A percentile compares a stretch with the other conserved stretches of the same genome.
Conservation (phyloP, 2,329 filamentous ascomycete species). For the Cordyceps tenuipes region DNA sequence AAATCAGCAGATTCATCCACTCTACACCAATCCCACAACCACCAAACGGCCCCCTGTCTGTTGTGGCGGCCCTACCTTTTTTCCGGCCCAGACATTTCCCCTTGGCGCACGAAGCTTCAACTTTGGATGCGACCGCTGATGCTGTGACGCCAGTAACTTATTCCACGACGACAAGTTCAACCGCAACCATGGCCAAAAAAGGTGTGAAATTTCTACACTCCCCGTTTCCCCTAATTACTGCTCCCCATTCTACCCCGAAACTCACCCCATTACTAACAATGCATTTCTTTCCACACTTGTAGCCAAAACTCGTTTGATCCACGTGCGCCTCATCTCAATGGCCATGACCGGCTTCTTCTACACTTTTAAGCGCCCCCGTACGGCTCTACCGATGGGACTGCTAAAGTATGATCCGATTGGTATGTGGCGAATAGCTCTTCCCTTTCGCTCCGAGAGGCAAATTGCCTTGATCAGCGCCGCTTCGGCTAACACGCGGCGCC, state of each 20-base stretch:
- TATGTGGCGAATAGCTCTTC: conserved; percentile 32
- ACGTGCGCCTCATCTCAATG: conserved; percentile 95
- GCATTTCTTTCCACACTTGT: conserved; percentile 6
- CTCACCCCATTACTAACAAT: background rate
- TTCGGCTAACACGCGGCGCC: conserved; percentile 1
- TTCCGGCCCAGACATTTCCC: conserved; percentile 3
- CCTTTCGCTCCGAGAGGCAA: background rate
- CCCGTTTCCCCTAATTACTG: background rate
- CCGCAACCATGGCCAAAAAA: conserved; percentile 29
- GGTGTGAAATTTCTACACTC: conserved; percentile 15
- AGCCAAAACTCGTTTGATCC: conserved; percentile 85
- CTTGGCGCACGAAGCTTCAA: background rate
- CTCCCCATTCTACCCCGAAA: background rate
- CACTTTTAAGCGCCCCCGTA: conserved; percentile 75
- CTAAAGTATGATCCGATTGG: conserved; percentile 97
- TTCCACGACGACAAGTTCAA: background rate
- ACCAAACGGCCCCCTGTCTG: background rate
- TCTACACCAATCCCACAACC: background rate
- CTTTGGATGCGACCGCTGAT: background rate
- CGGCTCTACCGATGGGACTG: conserved; percentile 83
- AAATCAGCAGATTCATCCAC: background rate
- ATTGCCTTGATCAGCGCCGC: background rate
- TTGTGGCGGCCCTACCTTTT: background rate
- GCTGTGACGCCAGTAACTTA: background rate
- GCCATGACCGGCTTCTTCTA: conserved; percentile 98